Evolutionary conservation across 768 basidiomycete species (phyloP).

Genomic region (Pholiota molesta): DNA sequence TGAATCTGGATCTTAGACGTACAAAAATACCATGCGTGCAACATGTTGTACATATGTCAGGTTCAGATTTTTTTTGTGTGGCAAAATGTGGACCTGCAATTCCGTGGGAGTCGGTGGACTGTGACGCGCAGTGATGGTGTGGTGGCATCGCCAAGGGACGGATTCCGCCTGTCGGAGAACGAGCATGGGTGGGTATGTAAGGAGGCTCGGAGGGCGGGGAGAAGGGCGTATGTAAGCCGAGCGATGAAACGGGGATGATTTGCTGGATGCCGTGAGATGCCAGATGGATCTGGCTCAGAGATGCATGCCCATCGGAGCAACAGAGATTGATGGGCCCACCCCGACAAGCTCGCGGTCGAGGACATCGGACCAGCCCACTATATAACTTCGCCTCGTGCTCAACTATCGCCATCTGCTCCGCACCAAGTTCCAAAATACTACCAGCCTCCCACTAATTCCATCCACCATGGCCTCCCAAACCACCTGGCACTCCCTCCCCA

Average conservation of each 20-base stretch:
- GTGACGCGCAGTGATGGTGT: not conserved
- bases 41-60: not conserved
- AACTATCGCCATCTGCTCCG: not conserved
- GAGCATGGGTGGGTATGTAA: not conserved
- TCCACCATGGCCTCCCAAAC: slow-evolving; percentile 20
- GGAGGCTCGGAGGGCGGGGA: not conserved
- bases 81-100: not conserved
- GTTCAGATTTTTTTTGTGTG: not conserved
- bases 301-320: slow-evolving; percentile 1
- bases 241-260: slow-evolving; percentile 2
- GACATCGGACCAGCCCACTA: not conserved
- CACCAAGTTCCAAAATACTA: not conserved
- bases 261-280: slow-evolving; percentile 1
- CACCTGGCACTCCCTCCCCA: slow-evolving; percentile 62
- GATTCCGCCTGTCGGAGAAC: slow-evolving; percentile 3
- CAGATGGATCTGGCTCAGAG: not conserved
- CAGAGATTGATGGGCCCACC: not conserved
- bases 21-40: not conserved
- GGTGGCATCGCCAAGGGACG: not conserved
- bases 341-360: slow-evolving; percentile 3
- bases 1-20: not conserved
- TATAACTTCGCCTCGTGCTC: not conserved
- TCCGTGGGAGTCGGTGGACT: not conserved
- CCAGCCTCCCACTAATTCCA: not conserved
- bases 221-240: not conserved